Base-by-base conservation (phyloP, 768 basidiomycete genomes). In the Piloderma croceum region DNA sequence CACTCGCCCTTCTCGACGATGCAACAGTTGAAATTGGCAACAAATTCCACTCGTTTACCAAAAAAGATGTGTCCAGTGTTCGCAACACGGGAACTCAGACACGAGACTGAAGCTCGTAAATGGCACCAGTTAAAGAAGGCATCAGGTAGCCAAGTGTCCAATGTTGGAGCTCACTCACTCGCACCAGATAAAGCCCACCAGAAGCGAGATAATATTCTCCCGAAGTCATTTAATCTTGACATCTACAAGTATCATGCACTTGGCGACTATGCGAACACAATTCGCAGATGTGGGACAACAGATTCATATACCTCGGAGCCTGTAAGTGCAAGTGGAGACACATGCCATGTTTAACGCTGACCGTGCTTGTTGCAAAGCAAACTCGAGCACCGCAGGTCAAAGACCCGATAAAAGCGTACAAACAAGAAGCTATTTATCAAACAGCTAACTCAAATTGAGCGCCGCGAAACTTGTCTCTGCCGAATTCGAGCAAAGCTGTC, bases 61-160 rank as follows among this genome's bases (percentile, higher is more conserved):
- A n/a, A 24, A 0, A 44, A 41, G 3, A 59, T 55, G 7, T 58
- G 57, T 27, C 3, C 4, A 1, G 17, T 42, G 2, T 64, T 60
- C 31, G 22, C 43, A 2, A 65, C 63, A 32, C 49, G 74, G 11
- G 68, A 68, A 0, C 39, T 39, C 1, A 72, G 77, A 38, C 48
- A 43, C 3, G 56, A 48, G 3, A 62, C 68, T 2, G 60, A 0
- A 48, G 15, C 12, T 18, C 0, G 59, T 61, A n/a, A n/a, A n/a
- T 0, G 48, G 46, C 1, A 54, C 54, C 19, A 45, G 24, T 19
- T 43, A 51, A 5, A 18, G 41, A 5, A 22, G 42, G 15, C 34
- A 34, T 1, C n/a, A 31, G 31, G 17, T 5, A 18, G 17, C 31
- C 3, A 0, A 24, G 37, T 32, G 36, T 27, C 4, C 5, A 35